Conservation (phyloP, 2,329 filamentous ascomycete species). For the Daldinia sp. region DNA sequence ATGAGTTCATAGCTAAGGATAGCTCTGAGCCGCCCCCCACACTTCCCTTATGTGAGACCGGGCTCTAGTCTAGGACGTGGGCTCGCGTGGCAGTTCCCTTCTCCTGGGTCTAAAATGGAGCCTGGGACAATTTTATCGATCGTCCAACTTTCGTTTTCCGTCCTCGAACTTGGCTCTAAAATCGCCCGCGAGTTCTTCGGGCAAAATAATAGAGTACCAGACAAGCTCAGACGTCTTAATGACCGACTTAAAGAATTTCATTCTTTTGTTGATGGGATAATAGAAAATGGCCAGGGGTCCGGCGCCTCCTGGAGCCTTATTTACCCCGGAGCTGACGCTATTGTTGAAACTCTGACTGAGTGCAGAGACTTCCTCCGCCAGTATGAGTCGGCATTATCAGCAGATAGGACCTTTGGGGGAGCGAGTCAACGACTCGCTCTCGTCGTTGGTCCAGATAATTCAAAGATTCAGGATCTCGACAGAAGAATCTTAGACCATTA, state of each 20-base stretch:
- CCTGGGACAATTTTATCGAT: slow-evolving; percentile 36
- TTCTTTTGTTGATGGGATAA: slow-evolving; percentile 23
- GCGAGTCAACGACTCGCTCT: slow-evolving; percentile 26
- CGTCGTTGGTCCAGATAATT: slow-evolving; percentile 28
- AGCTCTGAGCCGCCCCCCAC: slow-evolving; percentile 27
- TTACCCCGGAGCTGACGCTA: slow-evolving; percentile 23
- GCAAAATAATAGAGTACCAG: slow-evolving; percentile 24
- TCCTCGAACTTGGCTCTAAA: slow-evolving; percentile 36
- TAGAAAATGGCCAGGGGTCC: slow-evolving; percentile 18
- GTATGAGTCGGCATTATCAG: slow-evolving; percentile 32
- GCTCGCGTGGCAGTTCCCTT: slow-evolving; percentile 13
- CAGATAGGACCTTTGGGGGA: slow-evolving; percentile 9
- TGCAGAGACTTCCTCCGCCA: slow-evolving; percentile 38
- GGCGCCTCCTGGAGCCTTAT: slow-evolving; percentile 21
- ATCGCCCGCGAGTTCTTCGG: slow-evolving; percentile 36
- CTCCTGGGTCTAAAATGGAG: slow-evolving; percentile 37
- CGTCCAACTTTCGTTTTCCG: slow-evolving; percentile 36
- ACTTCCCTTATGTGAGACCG: slow-evolving; percentile 26
- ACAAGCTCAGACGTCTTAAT: slow-evolving; percentile 38
- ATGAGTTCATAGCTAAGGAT: slow-evolving; percentile 4
- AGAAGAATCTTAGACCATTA: slow-evolving; percentile 37
- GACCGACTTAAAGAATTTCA: slow-evolving; percentile 35
- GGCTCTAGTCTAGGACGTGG: slow-evolving; percentile 22
- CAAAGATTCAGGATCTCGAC: slow-evolving; percentile 35
- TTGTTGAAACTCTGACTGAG: slow-evolving; percentile 38